Conservation (phyloP, 257 asterid species). For the Plectranthus barbatus region DNA sequence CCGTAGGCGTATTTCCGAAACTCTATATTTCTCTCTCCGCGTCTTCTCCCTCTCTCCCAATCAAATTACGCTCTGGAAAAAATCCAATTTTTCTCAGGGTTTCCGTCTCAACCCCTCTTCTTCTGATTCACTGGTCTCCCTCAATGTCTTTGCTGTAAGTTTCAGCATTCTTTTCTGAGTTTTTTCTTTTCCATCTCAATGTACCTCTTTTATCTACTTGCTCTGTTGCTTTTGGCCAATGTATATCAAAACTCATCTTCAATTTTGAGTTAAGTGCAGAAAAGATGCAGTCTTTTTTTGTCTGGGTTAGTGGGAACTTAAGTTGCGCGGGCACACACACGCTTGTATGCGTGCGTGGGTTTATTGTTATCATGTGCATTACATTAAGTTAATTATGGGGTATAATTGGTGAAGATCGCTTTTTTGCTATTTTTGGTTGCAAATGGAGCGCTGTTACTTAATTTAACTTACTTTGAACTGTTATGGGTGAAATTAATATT, state of each 20-base stretch:
- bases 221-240: conserved; percentile 13
- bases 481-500: not conserved
- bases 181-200: not conserved
- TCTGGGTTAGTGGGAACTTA: too few species aligned
- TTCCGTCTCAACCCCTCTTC: conserved; percentile 15
- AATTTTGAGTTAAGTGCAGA: conserved; percentile 14
- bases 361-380: too few species aligned
- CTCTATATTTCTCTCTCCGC: not conserved
- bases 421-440: too few species aligned
- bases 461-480: too few species aligned
- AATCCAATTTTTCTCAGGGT: conserved; percentile 42
- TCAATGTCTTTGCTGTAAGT: conserved; percentile 31
- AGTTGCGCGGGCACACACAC: too few species aligned
- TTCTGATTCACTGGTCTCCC: conserved; percentile 19
- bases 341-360: too few species aligned
- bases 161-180: not conserved
- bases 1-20: not conserved
- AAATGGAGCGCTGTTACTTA: too few species aligned
- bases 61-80: too few species aligned
- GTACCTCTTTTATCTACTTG: not conserved
- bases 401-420: too few species aligned
- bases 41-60: conserved; percentile 22
- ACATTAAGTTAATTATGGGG: too few species aligned
- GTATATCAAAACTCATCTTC: not conserved
- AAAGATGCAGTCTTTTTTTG: not conserved